These are phyloP conservation scores for Phytophthora rubi DNA, from an alignment of 352 stramenopile genomes.

Conservation along the genomic window DNA sequence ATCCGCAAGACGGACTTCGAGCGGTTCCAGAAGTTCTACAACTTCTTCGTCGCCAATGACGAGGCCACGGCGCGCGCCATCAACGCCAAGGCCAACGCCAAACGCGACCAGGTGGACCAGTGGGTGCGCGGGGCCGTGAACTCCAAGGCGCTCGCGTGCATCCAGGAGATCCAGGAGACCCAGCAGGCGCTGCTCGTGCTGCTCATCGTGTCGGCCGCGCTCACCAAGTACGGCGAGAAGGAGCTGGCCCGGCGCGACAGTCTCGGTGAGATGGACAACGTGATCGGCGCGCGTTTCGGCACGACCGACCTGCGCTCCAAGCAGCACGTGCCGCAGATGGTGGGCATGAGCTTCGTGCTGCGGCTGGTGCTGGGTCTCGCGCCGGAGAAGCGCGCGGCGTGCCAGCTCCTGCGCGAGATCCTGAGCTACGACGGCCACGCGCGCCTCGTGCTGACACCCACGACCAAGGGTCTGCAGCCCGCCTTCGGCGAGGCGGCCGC, in stretches of 20 bases:
- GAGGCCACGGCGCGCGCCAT: constrained; percentile 1
- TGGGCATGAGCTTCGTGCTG: constrained; percentile 14
- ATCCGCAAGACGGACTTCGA: constrained; percentile 13
- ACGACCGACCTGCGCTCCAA: constrained; percentile 12
- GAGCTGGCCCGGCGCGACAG: constrained; percentile 2
- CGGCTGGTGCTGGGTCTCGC: constrained; percentile 7
- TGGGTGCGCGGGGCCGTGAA: constrained; percentile 8
- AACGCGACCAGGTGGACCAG: constrained; percentile 17
- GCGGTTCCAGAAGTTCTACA: constrained; percentile 11
- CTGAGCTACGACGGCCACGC: constrained; percentile 1
- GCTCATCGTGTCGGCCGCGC: constrained; percentile 14
- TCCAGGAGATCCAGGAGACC: constrained; percentile 16
- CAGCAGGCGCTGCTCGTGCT: constrained; percentile 4
- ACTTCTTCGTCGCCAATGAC: constrained; percentile 19
- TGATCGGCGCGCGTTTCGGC: constrained; percentile 10
- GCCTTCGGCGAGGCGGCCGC: neutral
- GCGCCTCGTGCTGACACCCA: constrained; percentile 9
- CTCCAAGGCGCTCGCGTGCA: constrained; percentile 10
- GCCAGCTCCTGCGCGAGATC: constrained; percentile 6
- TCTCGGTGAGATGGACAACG: constrained; percentile 13
- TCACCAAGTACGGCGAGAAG: constrained; percentile 21
- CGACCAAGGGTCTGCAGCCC: constrained; percentile 6
- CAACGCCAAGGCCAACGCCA: constrained; percentile 3
- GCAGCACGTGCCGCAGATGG: constrained; percentile 7
- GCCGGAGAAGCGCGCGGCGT: constrained; percentile 9